These are phyloP conservation scores for Monosporascus cannonballus DNA, from an alignment of 2,329 filamentous ascomycete genomes.

Conservation along the genomic window DNA sequence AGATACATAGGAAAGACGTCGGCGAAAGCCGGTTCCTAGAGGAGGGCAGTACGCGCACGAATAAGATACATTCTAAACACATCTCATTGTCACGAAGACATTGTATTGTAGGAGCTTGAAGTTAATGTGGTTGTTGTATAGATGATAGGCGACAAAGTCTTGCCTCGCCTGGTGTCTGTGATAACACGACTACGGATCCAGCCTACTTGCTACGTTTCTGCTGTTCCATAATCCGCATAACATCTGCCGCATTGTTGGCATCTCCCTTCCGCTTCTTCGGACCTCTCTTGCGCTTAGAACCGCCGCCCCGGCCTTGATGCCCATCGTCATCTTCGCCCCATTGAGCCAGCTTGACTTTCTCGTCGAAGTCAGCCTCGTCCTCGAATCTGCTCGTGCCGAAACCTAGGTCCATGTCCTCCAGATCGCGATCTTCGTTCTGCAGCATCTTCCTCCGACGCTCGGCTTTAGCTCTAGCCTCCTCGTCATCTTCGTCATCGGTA, in stretches of 20 bases:
- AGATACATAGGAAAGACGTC: no score
- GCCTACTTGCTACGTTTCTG: constrained; percentile 33
- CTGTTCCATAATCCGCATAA: constrained; percentile 70
- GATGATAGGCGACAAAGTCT: no score
- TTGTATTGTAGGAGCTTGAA: no score
- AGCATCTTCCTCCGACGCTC: constrained; percentile 71
- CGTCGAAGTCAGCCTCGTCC: constrained; percentile 79
- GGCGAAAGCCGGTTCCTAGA: no score
- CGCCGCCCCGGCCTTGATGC: constrained; percentile 36
- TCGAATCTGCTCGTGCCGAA: constrained; percentile 85
- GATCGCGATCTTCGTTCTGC: constrained; percentile 67
- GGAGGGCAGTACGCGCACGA: no score
- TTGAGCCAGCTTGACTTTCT: constrained; percentile 60
- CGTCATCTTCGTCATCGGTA: constrained; percentile 32
- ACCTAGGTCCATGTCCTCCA: constrained; percentile 88
- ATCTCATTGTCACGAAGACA: no score
- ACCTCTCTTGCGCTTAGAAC: constrained; percentile 60
- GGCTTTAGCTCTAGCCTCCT: constrained; percentile 50
- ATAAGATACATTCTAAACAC: no score
- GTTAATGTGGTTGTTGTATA: no score
- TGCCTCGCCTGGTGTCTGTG: not conserved
- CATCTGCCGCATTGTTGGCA: constrained; percentile 71
- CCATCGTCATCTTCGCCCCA: constrained; percentile 52
- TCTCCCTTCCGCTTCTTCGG: constrained; percentile 74
- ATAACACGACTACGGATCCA: not conserved